Percentiles rank a stretch among this genome's conserved stretches.
phyloP scores from a whole-genome alignment of 2,329 filamentous ascomycete genomes.

The Diaporthe sp. region DNA sequence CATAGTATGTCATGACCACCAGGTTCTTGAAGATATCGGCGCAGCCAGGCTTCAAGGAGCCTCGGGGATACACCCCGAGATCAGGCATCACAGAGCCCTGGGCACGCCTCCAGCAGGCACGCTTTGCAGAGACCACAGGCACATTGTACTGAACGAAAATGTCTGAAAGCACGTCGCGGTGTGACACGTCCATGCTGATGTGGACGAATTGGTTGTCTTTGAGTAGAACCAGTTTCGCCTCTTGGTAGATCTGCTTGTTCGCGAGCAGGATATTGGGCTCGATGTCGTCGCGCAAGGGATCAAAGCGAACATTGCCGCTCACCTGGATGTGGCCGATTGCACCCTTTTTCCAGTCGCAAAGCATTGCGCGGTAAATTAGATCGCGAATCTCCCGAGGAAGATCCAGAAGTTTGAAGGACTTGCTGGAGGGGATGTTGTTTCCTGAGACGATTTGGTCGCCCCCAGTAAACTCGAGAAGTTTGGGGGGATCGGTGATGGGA shows the following conservation, averaged over 20 bases:
- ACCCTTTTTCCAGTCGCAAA: neutral
- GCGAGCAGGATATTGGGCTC: neutral
- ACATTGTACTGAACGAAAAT: neutral
- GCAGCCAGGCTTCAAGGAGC: too few relatives aligned
- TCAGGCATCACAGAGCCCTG: too few relatives aligned
- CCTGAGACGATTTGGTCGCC: neutral
- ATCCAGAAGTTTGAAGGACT: neutral
- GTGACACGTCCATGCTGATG: neutral
- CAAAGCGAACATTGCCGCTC: neutral
- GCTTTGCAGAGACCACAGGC: neutral
- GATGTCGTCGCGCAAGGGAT: neutral
- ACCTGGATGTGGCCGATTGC: neutral
- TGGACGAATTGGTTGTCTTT: neutral
- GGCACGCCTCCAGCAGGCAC: too few relatives aligned
- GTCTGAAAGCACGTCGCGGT: fast-evolving
- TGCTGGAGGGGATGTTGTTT: neutral
- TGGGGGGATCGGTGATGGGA: too few relatives aligned
- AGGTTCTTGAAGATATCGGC: neutral
- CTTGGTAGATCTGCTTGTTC: neutral
- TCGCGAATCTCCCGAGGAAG: conserved; percentile 4
- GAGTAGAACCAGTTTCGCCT: neutral
- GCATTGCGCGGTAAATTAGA: neutral
- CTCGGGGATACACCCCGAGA: too few relatives aligned
- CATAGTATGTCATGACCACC: neutral
- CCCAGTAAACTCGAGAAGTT: too few relatives aligned